A percentile compares a stretch with the other conserved stretches of the same genome.
Evolutionary conservation across 192 early-diverging fungal genomes (phyloP).

Genomic region (Coemansia sp.): DNA sequence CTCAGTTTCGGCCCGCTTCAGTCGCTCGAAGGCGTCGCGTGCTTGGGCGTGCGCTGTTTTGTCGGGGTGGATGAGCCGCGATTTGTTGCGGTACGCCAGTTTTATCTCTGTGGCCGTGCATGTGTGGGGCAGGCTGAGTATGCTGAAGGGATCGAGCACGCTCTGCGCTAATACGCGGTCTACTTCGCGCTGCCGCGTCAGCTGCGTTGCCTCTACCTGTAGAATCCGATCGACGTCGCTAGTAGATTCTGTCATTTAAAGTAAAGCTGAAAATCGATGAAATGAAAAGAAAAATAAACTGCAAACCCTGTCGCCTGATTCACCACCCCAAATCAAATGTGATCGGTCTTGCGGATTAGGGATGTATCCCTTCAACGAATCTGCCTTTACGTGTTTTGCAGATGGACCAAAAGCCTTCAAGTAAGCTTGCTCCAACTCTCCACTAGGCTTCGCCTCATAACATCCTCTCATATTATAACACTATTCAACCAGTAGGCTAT

Average conservation of each 20-base stretch:
- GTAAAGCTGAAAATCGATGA: background rate
- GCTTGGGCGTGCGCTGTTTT: constrained; percentile 36
- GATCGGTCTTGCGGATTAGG: no score
- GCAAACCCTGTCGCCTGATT: no score
- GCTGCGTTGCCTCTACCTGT: constrained; percentile 23
- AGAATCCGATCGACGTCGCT: constrained; percentile 15
- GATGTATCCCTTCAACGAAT: no score
- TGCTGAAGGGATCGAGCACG: constrained; percentile 40
- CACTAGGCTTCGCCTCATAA: no score
- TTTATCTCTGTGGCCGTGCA: constrained; percentile 33
- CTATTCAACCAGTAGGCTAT: no score
- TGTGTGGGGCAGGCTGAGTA: constrained; percentile 23
- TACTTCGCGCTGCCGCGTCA: constrained; percentile 26
- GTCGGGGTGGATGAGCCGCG: constrained; percentile 48
- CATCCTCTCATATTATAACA: no score
- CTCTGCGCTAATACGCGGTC: constrained; percentile 33
- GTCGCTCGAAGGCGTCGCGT: constrained; percentile 43
- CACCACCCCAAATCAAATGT: no score
- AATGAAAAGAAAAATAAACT: background rate
- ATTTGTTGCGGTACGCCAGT: constrained; percentile 38
- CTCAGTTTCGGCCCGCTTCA: constrained; percentile 38
- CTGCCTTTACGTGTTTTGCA: no score
- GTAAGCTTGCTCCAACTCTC: no score
- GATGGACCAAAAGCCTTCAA: no score
- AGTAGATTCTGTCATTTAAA: background rate